These are phyloP conservation scores for Kodamaea neixiangensis DNA, from an alignment of 805 yeast genomes.

Conservation along the genomic window DNA sequence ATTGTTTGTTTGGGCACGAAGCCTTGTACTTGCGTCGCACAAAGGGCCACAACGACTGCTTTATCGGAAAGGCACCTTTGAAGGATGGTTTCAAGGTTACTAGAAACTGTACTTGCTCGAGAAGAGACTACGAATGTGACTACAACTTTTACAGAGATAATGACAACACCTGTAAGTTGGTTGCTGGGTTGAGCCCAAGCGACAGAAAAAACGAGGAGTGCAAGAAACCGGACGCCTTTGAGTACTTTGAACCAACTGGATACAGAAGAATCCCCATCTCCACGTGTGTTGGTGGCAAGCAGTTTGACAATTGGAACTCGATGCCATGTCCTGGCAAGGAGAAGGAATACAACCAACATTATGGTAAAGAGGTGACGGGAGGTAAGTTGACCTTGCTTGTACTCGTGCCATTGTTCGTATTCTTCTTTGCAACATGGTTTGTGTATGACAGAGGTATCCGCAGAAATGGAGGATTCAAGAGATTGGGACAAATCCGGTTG, in stretches of 20 bases:
- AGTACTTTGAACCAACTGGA: slow-evolving; percentile 88
- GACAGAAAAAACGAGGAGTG: slow-evolving; percentile 64
- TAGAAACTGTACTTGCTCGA: slow-evolving; percentile 78
- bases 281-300: slow-evolving; percentile 81
- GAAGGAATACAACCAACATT: slow-evolving; percentile 55
- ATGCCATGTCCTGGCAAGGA: slow-evolving; percentile 89
- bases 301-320: slow-evolving; percentile 63
- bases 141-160: slow-evolving; percentile 68
- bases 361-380: slow-evolving; percentile 57
- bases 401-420: slow-evolving; percentile 57
- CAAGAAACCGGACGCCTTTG: slow-evolving; percentile 53
- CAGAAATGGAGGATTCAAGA: slow-evolving; percentile 71
- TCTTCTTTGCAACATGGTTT: slow-evolving; percentile 58
- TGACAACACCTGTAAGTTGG: slow-evolving; percentile 85
- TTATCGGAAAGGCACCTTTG: slow-evolving; percentile 64
- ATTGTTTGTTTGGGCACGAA: slow-evolving; percentile 47
- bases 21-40: slow-evolving; percentile 43
- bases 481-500: slow-evolving; percentile 83
- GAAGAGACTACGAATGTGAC: slow-evolving; percentile 93
- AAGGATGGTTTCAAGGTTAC: slow-evolving; percentile 55
- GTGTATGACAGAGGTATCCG: slow-evolving; percentile 81
- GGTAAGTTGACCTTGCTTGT: slow-evolving; percentile 54
- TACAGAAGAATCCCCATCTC: slow-evolving; percentile 84
- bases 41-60: slow-evolving; percentile 58
- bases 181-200: slow-evolving; percentile 69